These are phyloP conservation scores for Trypanosoma conorhini DNA, from an alignment of 208 protist species.

Conservation along the genomic window DNA sequence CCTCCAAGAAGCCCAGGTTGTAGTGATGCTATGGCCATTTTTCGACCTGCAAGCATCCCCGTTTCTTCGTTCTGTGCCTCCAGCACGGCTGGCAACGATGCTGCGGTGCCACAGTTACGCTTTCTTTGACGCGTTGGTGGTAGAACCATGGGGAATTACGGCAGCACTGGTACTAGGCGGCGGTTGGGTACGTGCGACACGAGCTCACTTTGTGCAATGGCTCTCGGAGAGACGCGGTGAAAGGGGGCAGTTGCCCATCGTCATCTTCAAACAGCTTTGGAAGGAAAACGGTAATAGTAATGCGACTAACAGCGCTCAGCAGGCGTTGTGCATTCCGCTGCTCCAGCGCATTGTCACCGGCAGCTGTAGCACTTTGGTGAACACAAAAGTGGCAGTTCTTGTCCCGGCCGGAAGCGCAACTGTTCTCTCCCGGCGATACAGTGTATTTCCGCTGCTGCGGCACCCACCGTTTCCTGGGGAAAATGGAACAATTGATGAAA, in stretches of 20 bases:
- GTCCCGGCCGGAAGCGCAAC: background rate
- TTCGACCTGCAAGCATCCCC: conserved; percentile 12
- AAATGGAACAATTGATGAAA: background rate
- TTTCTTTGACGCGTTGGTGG: conserved; percentile 15
- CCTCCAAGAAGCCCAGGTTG: background rate
- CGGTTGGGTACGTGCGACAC: background rate
- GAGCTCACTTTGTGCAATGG: conserved; percentile 9
- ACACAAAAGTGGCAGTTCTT: conserved; percentile 11
- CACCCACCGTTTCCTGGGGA: background rate
- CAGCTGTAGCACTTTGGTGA: background rate
- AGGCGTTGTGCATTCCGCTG: background rate
- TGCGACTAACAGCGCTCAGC: background rate
- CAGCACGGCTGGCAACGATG: background rate
- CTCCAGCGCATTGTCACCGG: conserved; percentile 5
- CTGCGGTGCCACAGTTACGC: conserved; percentile 10
- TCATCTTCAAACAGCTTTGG: conserved; percentile 14
- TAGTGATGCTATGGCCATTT: conserved; percentile 6
- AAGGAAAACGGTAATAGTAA: conserved; percentile 1
- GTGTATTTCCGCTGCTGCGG: conserved; percentile 2
- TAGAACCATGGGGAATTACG: background rate
- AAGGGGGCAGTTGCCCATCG: background rate
- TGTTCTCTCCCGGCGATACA: conserved; percentile 15
- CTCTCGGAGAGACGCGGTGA: background rate
- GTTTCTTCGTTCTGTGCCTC: conserved; percentile 9
- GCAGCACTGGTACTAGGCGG: background rate